Evolutionary conservation across 352 stramenopile genomes (phyloP), one percentile per base, ranked within the genome.

Genomic region (Phytophthora ramorum): DNA sequence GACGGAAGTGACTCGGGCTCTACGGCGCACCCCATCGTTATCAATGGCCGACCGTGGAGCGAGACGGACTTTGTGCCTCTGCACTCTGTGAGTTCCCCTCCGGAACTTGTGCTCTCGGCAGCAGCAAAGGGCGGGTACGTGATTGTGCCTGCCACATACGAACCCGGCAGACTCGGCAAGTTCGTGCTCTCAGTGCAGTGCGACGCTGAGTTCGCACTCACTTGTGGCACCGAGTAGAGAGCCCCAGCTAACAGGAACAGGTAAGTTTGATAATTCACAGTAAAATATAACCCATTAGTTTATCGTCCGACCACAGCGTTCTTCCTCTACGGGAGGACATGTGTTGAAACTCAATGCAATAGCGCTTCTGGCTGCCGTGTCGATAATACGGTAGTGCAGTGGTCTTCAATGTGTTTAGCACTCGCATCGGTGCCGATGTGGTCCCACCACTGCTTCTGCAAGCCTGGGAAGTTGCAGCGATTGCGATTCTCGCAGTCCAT

Each of bases 81-180:
- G 30, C 81, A 95, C 62, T 63, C 63, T 6, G 79, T 97, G 10
- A 69, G 72, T 46, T 93, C 90, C 0, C 90, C 91, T 16, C 69
- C 74, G 0, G 84, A 92, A 14, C 70, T 93, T 40, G 73, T 84
- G 22, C 71, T 93, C 7, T 81, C 83, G 2, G 61, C 81, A n/a
- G 71, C 79, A 28, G 91, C 94, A 45, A 93, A 95, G 35, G 89
- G 91, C 45, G 73, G 80, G 3, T 97, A 91, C 60, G 80, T 91
- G 26, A 97, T 97, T 63, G 88, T 97, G 78, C 91, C 91, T 10
- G 70, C 89, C n/a, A 97, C 90, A 0, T 97, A 95, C 65, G 91
- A 95, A 40, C 88, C 89, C 16, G 76, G 74, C 17, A 87, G 92
- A 65, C 66, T 75, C 0, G 91, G 91, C 10, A 81, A 77, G 20